Conservation (phyloP, 1,139 yeast species). For the Yamadazyma blattariae region DNA sequence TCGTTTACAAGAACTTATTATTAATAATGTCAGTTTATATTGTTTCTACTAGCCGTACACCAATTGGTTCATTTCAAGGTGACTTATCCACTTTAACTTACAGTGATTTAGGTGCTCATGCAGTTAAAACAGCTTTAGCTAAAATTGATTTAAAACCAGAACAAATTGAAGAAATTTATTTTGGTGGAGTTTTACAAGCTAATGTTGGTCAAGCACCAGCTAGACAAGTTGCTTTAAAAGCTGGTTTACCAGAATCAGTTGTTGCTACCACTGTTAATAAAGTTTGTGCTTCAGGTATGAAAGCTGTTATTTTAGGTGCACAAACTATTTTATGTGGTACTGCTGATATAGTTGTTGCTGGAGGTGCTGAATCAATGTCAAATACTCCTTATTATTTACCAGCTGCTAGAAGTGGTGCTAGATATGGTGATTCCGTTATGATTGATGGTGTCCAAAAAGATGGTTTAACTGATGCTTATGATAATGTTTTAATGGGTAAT, state of each 20-base stretch:
- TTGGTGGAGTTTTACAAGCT: constrained; percentile 92
- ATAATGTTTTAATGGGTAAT: constrained; percentile 86
- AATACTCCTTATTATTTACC: constrained; percentile 94
- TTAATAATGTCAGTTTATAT: constrained; percentile 62
- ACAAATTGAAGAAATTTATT: constrained; percentile 83
- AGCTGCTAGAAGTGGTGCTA: constrained; percentile 78
- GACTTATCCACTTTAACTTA: constrained; percentile 68
- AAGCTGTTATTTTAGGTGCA: constrained; percentile 85
- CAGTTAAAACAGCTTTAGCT: constrained; percentile 83
- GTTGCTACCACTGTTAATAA: constrained; percentile 91
- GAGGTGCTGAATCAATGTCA: constrained; percentile 98
- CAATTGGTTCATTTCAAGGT: constrained; percentile 93
- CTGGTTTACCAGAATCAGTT: constrained; percentile 76
- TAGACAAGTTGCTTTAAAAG: constrained; percentile 90
- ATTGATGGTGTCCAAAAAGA: constrained; percentile 90
- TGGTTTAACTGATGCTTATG: constrained; percentile 89
- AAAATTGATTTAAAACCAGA: constrained; percentile 76
- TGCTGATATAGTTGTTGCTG: constrained; percentile 92
- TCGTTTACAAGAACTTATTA: too few relatives aligned
- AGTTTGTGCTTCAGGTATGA: constrained; percentile 97
- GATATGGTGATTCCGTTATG: constrained; percentile 76
- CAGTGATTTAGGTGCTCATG: constrained; percentile 87
- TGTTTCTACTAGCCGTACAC: constrained; percentile 90
- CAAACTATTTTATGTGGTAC: constrained; percentile 86
- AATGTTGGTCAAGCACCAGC: constrained; percentile 98